Percentiles rank a stretch among this genome's conserved stretches.
Evolutionary conservation across 1,284 basidiomycete species (phyloP).

Genomic region (Melanopsichium pennsylvanicum): DNA sequence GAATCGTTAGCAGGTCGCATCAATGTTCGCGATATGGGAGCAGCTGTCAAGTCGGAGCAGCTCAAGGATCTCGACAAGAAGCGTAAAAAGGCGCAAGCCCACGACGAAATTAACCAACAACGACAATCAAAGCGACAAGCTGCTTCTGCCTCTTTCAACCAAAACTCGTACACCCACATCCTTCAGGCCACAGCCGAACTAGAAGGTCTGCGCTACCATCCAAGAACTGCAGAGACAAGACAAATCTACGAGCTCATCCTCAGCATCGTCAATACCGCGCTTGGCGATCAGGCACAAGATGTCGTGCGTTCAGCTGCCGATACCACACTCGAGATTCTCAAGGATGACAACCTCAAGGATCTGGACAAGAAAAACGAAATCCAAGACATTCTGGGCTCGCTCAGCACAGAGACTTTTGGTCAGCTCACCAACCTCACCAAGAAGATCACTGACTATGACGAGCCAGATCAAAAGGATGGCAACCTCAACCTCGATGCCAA

Average conservation of each 20-base stretch:
- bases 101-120: constrained; percentile 46
- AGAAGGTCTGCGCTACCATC: constrained; percentile 90
- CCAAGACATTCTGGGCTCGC: constrained; percentile 77
- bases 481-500: constrained; percentile 73
- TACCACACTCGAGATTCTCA: constrained; percentile 85
- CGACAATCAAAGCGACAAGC: constrained; percentile 34
- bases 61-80: constrained; percentile 96
- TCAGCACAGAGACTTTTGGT: constrained; percentile 81
- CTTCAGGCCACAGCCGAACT: constrained; percentile 77
- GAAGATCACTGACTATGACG: constrained; percentile 95
- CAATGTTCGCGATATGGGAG: constrained; percentile 90
- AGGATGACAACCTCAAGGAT: constrained; percentile 89
- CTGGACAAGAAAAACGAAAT: constrained; percentile 98
- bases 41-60: constrained; percentile 80
- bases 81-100: constrained; percentile 70
- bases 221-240: constrained; percentile 89
- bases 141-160: constrained; percentile 71
- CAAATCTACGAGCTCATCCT: constrained; percentile 95
- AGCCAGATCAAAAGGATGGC: constrained; percentile 68
- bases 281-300: constrained; percentile 95
- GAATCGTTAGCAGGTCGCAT: constrained; percentile 92
- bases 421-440: constrained; percentile 87
- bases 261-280: constrained; percentile 72
- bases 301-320: constrained; percentile 94
- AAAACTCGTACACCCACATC: constrained; percentile 69